phyloP scores from a whole-genome alignment of 805 yeast species.

The Saccharomyces kudriavzevii region DNA sequence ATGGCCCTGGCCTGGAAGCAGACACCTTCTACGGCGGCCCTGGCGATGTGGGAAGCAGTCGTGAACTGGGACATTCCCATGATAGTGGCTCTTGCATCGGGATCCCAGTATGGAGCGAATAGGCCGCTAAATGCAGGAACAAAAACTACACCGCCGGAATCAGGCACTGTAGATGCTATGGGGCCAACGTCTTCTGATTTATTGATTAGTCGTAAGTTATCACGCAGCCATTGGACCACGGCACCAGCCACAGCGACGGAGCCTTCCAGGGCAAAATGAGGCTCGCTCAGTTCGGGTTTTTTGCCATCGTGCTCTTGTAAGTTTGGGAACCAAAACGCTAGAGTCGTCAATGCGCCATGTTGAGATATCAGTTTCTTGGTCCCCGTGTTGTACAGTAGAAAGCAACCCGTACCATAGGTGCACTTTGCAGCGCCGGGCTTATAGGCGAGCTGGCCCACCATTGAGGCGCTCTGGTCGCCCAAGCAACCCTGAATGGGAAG shows the following conservation, averaged over 20 bases:
- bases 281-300: constrained; percentile 32
- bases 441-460: constrained; percentile 87
- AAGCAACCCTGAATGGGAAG: constrained; percentile 82
- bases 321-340: constrained; percentile 83
- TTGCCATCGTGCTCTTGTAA: constrained; percentile 36
- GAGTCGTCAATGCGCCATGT: constrained; percentile 81
- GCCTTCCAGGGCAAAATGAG: constrained; percentile 89
- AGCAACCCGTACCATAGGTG: constrained; percentile 95
- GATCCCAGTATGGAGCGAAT: constrained; percentile 94
- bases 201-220: constrained; percentile 74
- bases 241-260: constrained; percentile 95
- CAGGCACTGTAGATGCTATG: constrained; percentile 69
- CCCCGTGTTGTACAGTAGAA: constrained; percentile 84
- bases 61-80: constrained; percentile 90
- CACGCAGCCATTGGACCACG: constrained; percentile 88
- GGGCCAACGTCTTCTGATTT: constrained; percentile 85
- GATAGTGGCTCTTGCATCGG: constrained; percentile 85
- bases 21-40: constrained; percentile 93
- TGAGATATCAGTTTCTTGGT: constrained; percentile 55
- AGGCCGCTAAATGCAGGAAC: constrained; percentile 93
- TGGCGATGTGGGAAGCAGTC: constrained; percentile 82
- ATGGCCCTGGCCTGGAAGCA: constrained; percentile 91
- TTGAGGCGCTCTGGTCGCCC: constrained; percentile 90
- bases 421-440: constrained; percentile 82
- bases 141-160: constrained; percentile 86